A percentile compares a stretch with the other conserved stretches of the same genome.
phyloP scores from a whole-genome alignment of 108 stramenopile genomes.

The Cyclostephanos tholiformis region DNA sequence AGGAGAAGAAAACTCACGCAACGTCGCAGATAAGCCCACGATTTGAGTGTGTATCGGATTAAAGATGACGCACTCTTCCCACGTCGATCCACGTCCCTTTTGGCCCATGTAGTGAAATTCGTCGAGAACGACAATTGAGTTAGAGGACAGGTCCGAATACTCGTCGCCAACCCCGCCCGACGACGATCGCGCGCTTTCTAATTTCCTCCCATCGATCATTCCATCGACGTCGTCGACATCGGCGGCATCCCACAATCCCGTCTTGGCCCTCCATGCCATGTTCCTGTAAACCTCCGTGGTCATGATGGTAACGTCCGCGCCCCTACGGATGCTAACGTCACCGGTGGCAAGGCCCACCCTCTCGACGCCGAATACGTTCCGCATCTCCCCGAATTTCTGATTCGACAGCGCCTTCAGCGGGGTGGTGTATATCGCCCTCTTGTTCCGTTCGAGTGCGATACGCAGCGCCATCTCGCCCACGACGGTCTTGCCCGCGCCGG shows the following conservation, averaged over 20 bases:
- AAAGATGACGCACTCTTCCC: conserved; percentile 94
- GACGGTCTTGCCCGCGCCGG: conserved; percentile 87
- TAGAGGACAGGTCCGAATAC: conserved; percentile 58
- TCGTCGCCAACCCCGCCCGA: conserved; percentile 9
- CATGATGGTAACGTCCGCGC: conserved; percentile 88
- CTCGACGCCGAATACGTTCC: conserved; percentile 73
- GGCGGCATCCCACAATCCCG: conserved; percentile 8
- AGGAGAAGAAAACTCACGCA: conserved; percentile 25
- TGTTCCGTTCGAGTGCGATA: conserved; percentile 59
- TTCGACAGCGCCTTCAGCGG: conserved; percentile 94
- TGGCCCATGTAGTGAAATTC: conserved; percentile 98
- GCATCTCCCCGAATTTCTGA: conserved; percentile 92
- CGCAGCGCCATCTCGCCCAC: conserved; percentile 89
- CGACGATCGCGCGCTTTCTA: conserved; percentile 29
- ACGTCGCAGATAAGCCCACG: conserved; percentile 90
- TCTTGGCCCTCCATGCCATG: conserved; percentile 78
- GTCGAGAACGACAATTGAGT: conserved; percentile 90
- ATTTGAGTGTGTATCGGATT: conserved; percentile 84
- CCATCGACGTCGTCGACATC: conserved; percentile 2
- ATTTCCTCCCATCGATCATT: conserved; percentile 9
- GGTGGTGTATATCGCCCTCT: conserved; percentile 88
- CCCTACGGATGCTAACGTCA: conserved; percentile 86
- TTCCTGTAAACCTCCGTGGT: conserved; percentile 96
- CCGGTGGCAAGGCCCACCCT: conserved; percentile 81
- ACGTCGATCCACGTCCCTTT: conserved; percentile 89